phyloP scores from a whole-genome alignment of 768 basidiomycete species.

The Tylopilus felleus region DNA sequence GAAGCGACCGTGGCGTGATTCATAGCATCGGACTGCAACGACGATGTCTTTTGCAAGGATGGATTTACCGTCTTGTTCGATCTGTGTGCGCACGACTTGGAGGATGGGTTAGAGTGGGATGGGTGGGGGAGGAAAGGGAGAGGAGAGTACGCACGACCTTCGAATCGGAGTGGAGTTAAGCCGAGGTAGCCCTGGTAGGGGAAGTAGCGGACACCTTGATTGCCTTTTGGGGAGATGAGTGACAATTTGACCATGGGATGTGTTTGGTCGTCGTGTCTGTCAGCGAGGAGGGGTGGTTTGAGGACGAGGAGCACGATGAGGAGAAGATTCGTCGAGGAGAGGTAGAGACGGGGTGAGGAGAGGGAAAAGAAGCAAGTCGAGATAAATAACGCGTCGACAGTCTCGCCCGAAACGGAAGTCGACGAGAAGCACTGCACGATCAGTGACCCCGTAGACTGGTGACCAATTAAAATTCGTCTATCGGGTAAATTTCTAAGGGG shows the following conservation, averaged over 20 bases:
- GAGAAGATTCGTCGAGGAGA: conserved; percentile 9
- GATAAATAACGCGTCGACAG: conserved; percentile 32
- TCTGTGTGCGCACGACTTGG: conserved; percentile 63
- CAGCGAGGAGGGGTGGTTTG: conserved; percentile 12
- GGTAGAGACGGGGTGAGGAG: conserved; percentile 15
- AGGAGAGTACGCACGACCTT: conserved; percentile 54
- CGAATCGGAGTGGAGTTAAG: conserved; percentile 73
- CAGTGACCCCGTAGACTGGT: no score
- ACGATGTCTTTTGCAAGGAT: conserved; percentile 64
- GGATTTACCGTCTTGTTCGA: conserved; percentile 67
- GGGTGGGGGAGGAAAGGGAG: neutral
- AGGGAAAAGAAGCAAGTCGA: conserved; percentile 30
- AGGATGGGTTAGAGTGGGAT: conserved; percentile 4
- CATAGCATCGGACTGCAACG: conserved; percentile 81
- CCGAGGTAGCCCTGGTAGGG: conserved; percentile 78
- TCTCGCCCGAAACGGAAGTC: conserved; percentile 24
- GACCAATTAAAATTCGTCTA: no score
- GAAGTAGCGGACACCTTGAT: conserved; percentile 66
- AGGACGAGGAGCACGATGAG: conserved; percentile 17
- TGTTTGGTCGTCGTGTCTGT: conserved; percentile 10
- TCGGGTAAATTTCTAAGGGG: no score
- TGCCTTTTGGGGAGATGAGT: conserved; percentile 67
- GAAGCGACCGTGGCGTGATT: conserved; percentile 63
- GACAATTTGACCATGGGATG: conserved; percentile 62
- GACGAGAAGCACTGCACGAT: conserved; percentile 32